Conservation (phyloP, 768 basidiomycete species). For the Mycena polygramma region DNA sequence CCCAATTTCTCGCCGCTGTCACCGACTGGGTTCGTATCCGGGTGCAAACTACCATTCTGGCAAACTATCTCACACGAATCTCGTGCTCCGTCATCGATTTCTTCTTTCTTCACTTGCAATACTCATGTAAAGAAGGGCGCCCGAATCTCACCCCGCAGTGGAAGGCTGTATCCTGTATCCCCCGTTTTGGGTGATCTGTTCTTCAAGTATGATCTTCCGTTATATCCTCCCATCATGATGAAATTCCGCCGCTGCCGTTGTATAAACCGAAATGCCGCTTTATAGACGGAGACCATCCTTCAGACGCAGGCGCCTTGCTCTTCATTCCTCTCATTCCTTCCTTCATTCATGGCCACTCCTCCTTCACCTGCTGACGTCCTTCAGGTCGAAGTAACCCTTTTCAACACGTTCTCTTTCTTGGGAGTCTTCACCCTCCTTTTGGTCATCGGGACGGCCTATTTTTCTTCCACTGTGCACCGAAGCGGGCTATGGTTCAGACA, state of each 20-base stretch:
- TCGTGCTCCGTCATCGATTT: too few species aligned
- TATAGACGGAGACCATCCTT: background rate
- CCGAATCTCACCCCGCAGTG: too few species aligned
- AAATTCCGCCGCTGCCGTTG: background rate
- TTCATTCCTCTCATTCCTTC: background rate
- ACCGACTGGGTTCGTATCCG: too few species aligned
- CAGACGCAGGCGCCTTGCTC: conserved; percentile 1
- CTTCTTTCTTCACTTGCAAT: too few species aligned
- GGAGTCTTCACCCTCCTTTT: conserved; percentile 15
- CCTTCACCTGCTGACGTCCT: background rate
- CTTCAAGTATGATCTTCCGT: too few species aligned
- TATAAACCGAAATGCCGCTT: background rate
- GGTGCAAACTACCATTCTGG: too few species aligned
- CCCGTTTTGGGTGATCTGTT: too few species aligned
- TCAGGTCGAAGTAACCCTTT: conserved; percentile 1
- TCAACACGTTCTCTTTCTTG: conserved; percentile 3
- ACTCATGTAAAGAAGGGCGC: too few species aligned
- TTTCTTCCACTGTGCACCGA: conserved; percentile 15
- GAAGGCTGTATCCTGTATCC: too few species aligned
- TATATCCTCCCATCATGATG: conserved; percentile 5
- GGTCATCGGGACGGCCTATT: conserved; percentile 17
- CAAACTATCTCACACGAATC: too few species aligned
- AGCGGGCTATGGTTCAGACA: conserved; percentile 26
- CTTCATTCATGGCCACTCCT: conserved; percentile 10
- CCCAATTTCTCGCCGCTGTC: too few species aligned